phyloP scores from a whole-genome alignment of 1,139 yeast species.

The Yamadazyma membranifaciens region DNA sequence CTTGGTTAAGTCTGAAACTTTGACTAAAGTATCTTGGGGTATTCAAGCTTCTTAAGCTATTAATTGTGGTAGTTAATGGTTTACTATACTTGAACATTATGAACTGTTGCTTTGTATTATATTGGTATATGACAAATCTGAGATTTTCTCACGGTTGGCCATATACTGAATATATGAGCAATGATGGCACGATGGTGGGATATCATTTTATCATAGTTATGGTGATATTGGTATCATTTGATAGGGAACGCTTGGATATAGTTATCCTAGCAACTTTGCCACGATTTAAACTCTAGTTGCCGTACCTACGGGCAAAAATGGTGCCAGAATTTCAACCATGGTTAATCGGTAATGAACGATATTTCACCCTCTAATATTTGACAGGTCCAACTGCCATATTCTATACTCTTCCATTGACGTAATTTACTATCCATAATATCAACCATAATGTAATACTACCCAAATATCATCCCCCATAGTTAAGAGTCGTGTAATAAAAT shows the following conservation, averaged over 20 bases:
- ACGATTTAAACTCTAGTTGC: no score
- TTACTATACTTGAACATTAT: neutral
- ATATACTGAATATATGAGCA: no score
- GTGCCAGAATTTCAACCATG: no score
- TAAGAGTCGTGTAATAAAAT: slow-evolving; percentile 5
- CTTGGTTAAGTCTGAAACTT: slow-evolving; percentile 11
- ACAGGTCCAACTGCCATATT: no score
- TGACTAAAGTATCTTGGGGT: slow-evolving; percentile 7
- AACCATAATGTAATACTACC: neutral
- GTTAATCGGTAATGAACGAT: no score
- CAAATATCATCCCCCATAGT: slow-evolving; percentile 1
- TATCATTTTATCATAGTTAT: neutral
- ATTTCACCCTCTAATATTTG: no score
- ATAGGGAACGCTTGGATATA: neutral
- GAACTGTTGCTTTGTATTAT: neutral
- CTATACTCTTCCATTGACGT: no score
- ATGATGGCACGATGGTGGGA: no score
- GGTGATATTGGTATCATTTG: neutral
- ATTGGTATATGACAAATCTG: neutral
- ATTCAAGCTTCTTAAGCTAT: neutral
- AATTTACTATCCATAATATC: neutral
- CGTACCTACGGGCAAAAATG: no score
- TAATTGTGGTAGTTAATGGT: neutral
- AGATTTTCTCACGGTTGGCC: neutral
- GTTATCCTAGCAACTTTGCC: no score